Evolutionary conservation across 2,329 filamentous ascomycete genomes (phyloP), one percentile per base, ranked within the genome.

Genomic region (Penicillium sp.): DNA sequence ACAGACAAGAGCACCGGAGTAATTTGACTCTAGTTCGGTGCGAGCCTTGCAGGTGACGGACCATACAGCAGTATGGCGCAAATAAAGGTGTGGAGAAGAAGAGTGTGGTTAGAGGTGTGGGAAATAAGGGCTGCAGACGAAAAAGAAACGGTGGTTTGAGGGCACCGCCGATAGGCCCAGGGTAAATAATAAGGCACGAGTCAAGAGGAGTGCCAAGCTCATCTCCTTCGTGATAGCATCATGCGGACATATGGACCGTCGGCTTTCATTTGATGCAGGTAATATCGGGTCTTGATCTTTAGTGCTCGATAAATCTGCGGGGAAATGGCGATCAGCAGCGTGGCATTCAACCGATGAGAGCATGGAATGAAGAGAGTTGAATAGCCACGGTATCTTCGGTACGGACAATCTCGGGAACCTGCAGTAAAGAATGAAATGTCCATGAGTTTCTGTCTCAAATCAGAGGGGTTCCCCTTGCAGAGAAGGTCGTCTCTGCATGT

Each of bases 31-130:
- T 23, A 21, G 36, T 48, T 58, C 17, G 41, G 39, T 52, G 21
- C 21, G 13, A 41, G 29, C 39, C 36, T 44, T 58, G 65, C 64
- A 64, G 60, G 38, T 67, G 63, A 67, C 53, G 39, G 58, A 52
- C 41, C 44, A 61, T 51, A 59, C 38, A 58, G 55, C 41, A 44
- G 55, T 38, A 64, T 61, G 61, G 61, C 55, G 60, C n/a, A 66
- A 66, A 62, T 66, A 62, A 61, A 54, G 58, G 64, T 62, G 62
- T 60, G 61, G 60, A 64, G 55, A 36, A 49, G 55, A 55, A n/a
- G 49, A 58, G 35, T 35, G 58, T 57, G 53, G 38, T 27, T 31
- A 35, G 21, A 51, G 15, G 13, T 21, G 15, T 31, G 10, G 35
- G 13, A 44, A 36, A 27, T n/a, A 27, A 23, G 19, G 27, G 36